Evolutionary conservation across 331 rosid genomes (phyloP).

Genomic region (Cydonia oblonga): DNA sequence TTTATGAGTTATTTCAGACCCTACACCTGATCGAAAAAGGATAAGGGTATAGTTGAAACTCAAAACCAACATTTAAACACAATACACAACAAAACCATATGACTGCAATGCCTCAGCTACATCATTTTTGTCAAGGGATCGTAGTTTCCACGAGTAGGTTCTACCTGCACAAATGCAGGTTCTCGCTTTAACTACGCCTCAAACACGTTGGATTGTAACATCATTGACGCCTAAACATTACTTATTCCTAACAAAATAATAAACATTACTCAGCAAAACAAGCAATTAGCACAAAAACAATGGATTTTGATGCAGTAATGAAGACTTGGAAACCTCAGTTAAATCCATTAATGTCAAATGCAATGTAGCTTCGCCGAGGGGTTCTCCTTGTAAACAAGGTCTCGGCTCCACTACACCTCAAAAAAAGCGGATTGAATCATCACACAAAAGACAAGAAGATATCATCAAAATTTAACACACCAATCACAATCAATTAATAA

Average conservation of each 20-base stretch:
- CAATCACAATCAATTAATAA: too few species aligned
- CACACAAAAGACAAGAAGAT: too few species aligned
- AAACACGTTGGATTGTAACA: slow-evolving; percentile 40
- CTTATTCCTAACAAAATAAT: too few species aligned
- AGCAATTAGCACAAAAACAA: too few species aligned
- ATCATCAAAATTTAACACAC: too few species aligned
- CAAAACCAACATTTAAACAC: neutral
- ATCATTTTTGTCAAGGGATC: slow-evolving; percentile 18
- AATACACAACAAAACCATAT: neutral
- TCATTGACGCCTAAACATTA: neutral
- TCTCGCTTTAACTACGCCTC: slow-evolving; percentile 26
- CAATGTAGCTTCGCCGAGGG: slow-evolving; percentile 64
- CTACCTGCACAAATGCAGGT: slow-evolving; percentile 23
- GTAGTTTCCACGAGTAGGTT: slow-evolving; percentile 38
- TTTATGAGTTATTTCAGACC: slow-evolving; percentile 8
- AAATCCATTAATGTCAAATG: slow-evolving; percentile 36
- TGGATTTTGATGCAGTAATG: neutral
- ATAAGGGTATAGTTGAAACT: slow-evolving; percentile 7
- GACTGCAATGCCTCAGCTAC: slow-evolving; percentile 11
- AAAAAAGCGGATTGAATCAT: neutral
- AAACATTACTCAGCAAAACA: neutral
- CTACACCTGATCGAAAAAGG: neutral
- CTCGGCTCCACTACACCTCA: slow-evolving; percentile 56
- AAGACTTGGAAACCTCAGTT: slow-evolving; percentile 21
- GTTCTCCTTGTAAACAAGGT: slow-evolving; percentile 68